These are phyloP conservation scores for Evansstolkia leycettana DNA, from an alignment of 495 filamentous ascomycete species.

Conservation along the genomic window DNA sequence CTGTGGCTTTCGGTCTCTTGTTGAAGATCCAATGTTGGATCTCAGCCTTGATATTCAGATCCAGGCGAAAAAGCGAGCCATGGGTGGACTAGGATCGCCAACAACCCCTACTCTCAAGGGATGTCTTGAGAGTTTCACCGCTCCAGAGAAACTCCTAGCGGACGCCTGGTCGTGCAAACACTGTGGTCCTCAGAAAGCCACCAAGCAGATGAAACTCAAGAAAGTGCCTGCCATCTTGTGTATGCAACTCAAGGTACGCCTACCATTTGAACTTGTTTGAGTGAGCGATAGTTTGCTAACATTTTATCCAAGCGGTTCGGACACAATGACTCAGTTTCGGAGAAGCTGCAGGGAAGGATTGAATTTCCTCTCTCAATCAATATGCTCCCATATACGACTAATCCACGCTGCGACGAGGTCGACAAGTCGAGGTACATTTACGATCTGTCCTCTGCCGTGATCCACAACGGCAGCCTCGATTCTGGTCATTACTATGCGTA, in stretches of 20 bases:
- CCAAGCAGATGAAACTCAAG: slow-evolving; percentile 68
- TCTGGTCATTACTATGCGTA: slow-evolving; percentile 87
- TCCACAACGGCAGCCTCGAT: slow-evolving; percentile 75
- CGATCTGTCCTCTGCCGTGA: slow-evolving; percentile 72
- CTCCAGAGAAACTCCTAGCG: slow-evolving; percentile 53
- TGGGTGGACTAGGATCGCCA: slow-evolving; percentile 22
- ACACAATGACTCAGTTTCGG: slow-evolving; percentile 50
- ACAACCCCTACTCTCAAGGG: slow-evolving; percentile 50
- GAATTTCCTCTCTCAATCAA: slow-evolving; percentile 77
- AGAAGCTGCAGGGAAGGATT: slow-evolving; percentile 71
- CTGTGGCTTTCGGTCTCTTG: slow-evolving; percentile 64
- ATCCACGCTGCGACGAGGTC: slow-evolving; percentile 27
- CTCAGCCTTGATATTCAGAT: slow-evolving; percentile 67
- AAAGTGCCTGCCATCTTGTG: slow-evolving; percentile 74
- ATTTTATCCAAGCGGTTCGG: slow-evolving; percentile 54
- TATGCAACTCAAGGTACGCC: slow-evolving; percentile 74
- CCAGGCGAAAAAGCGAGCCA: slow-evolving; percentile 38
- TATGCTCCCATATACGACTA: slow-evolving; percentile 75
- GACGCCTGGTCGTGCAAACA: slow-evolving; percentile 71
- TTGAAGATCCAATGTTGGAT: slow-evolving; percentile 77
- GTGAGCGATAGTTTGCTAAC: neutral
- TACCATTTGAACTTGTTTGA: slow-evolving; percentile 1
- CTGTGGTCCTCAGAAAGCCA: slow-evolving; percentile 60
- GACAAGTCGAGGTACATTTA: slow-evolving; percentile 51
- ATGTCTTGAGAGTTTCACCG: slow-evolving; percentile 73